Evolutionary conservation across 2,329 filamentous ascomycete species (phyloP).

Genomic region (Ophiosphaerella herpotricha): DNA sequence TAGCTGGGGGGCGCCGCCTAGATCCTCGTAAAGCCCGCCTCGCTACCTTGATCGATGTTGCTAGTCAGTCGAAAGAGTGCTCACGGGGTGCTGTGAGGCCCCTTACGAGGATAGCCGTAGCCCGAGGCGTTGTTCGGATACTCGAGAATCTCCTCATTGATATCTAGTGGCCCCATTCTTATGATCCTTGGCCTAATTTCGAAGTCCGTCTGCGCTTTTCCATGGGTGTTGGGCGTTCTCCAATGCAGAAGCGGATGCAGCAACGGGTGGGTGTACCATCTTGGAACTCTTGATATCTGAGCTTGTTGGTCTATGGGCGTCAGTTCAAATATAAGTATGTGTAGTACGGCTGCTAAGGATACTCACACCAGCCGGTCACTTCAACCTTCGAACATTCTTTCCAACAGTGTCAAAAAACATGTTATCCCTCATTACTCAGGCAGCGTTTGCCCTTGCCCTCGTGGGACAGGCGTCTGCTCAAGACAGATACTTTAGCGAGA

Average conservation of each 20-base stretch:
- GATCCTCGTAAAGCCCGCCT: too few species aligned
- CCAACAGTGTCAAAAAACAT: neutral
- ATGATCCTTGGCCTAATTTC: too few species aligned
- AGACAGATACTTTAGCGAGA: slow-evolving; percentile 6
- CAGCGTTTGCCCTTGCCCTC: slow-evolving; percentile 1
- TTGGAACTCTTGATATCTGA: neutral
- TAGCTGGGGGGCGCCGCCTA: too few species aligned
- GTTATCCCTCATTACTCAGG: slow-evolving; percentile 3
- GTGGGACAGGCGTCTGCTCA: neutral
- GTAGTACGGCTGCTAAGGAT: neutral
- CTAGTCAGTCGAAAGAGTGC: too few species aligned
- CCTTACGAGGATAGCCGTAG: too few species aligned
- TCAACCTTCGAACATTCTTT: neutral
- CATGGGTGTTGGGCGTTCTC: too few species aligned
- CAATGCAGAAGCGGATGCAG: neutral
- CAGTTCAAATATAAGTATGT: neutral
- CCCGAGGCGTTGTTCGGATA: too few species aligned
- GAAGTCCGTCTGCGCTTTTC: too few species aligned
- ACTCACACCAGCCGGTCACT: neutral
- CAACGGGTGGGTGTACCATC: neutral
- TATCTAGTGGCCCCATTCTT: too few species aligned
- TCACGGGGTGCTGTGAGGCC: too few species aligned
- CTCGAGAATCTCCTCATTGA: too few species aligned
- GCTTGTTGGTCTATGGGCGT: neutral
- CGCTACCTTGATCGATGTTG: too few species aligned